A percentile compares a stretch with the other conserved stretches of the same genome.
phyloP scores from a whole-genome alignment of 768 basidiomycete genomes.

The Hygrocybe coccinea region DNA sequence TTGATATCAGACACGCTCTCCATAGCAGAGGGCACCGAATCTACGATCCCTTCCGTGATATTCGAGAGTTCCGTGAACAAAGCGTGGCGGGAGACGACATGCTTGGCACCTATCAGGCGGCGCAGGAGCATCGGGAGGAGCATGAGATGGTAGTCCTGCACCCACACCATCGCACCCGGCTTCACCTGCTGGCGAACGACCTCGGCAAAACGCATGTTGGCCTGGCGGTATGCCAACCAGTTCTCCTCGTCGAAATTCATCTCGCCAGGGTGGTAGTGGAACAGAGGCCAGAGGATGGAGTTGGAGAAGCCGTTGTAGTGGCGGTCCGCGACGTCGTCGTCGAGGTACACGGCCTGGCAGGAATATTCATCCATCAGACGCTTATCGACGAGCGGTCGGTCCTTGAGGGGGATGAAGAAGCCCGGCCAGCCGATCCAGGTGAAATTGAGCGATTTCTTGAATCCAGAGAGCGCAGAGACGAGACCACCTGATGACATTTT shows the following conservation, averaged over 20 bases:
- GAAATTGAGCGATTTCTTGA: slow-evolving; percentile 97
- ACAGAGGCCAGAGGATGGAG: slow-evolving; percentile 98
- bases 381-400: slow-evolving; percentile 86
- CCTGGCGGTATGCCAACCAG: slow-evolving; percentile 96
- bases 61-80: slow-evolving; percentile 58
- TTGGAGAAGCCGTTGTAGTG: slow-evolving; percentile 99
- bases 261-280: slow-evolving; percentile 99
- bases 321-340: slow-evolving; percentile 96
- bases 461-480: slow-evolving; percentile 93
- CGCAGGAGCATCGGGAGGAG: slow-evolving; percentile 95
- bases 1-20: slow-evolving; percentile 63
- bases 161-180: slow-evolving; percentile 96
- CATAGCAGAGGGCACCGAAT: slow-evolving; percentile 11
- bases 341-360: slow-evolving; percentile 96
- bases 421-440: slow-evolving; percentile 98
- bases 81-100: slow-evolving; percentile 49
- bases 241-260: slow-evolving; percentile 99
- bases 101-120: slow-evolving; percentile 72
- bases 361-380: slow-evolving; percentile 92
- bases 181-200: slow-evolving; percentile 73
- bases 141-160: slow-evolving; percentile 98
- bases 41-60: slow-evolving; percentile 68
- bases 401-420: slow-evolving; percentile 88
- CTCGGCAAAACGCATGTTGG: slow-evolving; percentile 92
- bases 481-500: slow-evolving; percentile 99